Conservation (phyloP, 2,329 filamentous ascomycete species). For the Pseudomassariella vexata region DNA sequence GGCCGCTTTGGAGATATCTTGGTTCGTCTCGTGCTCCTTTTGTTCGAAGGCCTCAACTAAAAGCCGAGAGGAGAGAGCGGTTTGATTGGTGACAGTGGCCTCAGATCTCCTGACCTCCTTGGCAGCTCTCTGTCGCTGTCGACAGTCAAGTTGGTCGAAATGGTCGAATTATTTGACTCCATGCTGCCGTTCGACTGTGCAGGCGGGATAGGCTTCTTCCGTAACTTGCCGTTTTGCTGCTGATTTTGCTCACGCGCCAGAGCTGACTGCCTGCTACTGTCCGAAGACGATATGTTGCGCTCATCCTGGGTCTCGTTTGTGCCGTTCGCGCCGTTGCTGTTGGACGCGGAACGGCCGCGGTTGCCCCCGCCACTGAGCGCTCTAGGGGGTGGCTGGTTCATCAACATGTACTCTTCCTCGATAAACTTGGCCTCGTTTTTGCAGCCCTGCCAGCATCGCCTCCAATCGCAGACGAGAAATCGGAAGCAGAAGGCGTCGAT, state of each 20-base stretch:
- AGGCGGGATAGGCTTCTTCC: conserved; percentile 36
- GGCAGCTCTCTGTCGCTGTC: conserved; percentile 32
- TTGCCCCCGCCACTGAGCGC: conserved; percentile 28
- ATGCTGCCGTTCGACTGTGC: conserved; percentile 38
- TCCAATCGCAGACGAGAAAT: conserved; percentile 91
- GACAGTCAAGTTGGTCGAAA: conserved; percentile 40
- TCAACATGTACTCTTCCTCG: conserved; percentile 59
- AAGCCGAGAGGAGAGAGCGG: conserved; percentile 59
- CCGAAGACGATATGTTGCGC: conserved; percentile 58
- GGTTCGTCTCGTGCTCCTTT: too few relatives aligned
- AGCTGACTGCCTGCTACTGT: conserved; percentile 52
- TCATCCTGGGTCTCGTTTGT: conserved; percentile 35
- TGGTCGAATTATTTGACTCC: conserved; percentile 34
- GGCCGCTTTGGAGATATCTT: too few relatives aligned
- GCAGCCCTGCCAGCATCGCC: conserved; percentile 95
- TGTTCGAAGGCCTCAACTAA: conserved; percentile 26
- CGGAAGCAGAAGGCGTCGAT: conserved; percentile 94
- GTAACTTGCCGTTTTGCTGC: conserved; percentile 29
- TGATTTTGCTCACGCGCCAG: conserved; percentile 15
- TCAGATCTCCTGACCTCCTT: conserved; percentile 36
- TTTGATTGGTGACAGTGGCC: conserved; percentile 60
- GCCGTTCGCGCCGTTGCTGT: conserved; percentile 19
- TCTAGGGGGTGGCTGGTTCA: conserved; percentile 51
- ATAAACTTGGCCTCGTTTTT: conserved; percentile 80
- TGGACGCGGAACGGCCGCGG: conserved; percentile 7